These are phyloP conservation scores for Aspergillus ochraceus DNA, from an alignment of 2,329 filamentous ascomycete species.

Conservation along the genomic window DNA sequence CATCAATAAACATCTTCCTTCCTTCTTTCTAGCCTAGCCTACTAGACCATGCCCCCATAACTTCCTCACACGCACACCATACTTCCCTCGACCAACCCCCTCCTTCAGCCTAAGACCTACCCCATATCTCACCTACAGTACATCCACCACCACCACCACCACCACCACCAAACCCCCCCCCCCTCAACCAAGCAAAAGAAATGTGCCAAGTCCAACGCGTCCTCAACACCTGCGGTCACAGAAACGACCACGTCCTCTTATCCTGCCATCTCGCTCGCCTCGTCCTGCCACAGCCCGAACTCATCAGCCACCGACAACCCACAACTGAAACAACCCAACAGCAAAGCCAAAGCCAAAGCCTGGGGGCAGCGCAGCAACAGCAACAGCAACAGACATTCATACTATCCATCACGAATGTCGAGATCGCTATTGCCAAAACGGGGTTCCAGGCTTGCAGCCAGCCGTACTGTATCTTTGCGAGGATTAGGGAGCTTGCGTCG, in stretches of 20 bases:
- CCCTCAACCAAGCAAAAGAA: background rate
- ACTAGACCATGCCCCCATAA: no score
- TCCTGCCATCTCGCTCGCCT: constrained; percentile 17
- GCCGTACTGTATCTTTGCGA: constrained; percentile 17
- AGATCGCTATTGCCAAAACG: constrained; percentile 1
- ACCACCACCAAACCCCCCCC: no score
- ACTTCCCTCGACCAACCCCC: no score
- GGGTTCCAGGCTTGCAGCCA: constrained; percentile 18
- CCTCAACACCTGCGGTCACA: constrained; percentile 23
- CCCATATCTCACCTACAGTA: no score
- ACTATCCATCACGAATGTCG: background rate
- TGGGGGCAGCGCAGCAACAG: background rate
- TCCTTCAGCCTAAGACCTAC: no score
- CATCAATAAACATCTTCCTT: no score
- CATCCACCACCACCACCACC: background rate
- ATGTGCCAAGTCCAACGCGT: constrained; percentile 26
- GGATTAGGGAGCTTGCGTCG: constrained; percentile 4
- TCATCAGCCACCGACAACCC: background rate
- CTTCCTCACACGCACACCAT: no score
- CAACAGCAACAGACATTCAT: background rate
- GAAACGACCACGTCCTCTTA: constrained; percentile 23
- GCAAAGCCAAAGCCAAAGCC: no score
- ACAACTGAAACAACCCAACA: no score
- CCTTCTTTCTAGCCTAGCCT: no score
- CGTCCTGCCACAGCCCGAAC: background rate